Conservation (phyloP, 2,329 filamentous ascomycete species). For the Blastomyces parvus region DNA sequence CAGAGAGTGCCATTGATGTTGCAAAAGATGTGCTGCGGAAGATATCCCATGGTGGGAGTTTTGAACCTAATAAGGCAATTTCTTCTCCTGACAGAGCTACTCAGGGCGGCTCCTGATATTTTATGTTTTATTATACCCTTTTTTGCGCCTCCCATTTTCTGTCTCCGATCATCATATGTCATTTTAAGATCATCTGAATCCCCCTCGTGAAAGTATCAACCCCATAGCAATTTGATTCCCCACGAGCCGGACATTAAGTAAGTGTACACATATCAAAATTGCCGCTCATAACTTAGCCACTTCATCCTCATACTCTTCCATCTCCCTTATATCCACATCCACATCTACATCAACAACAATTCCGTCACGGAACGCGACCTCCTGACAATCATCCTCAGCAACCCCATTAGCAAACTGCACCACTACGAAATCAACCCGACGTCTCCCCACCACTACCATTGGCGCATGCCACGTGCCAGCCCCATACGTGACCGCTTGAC, state of each 20-base stretch:
- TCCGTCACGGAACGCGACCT: conserved; percentile 47
- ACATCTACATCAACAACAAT: conserved; percentile 19
- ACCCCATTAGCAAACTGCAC: conserved; percentile 83
- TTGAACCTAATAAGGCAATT: background rate
- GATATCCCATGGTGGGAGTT: background rate
- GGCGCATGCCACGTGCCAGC: conserved; percentile 93
- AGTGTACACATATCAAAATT: background rate
- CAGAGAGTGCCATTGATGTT: conserved; percentile 58
- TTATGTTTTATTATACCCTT: background rate
- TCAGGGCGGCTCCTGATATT: background rate
- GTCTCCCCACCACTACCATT: conserved; percentile 73
- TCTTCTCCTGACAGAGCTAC: background rate
- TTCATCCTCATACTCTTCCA: conserved; percentile 6
- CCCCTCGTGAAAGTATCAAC: background rate
- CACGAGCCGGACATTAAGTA: background rate
- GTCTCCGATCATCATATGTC: background rate
- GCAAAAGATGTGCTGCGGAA: conserved; percentile 45
- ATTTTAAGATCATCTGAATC: background rate
- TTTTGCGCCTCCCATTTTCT: background rate
- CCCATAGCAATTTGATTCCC: background rate
- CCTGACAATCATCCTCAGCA: conserved; percentile 75
- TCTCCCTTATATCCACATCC: conserved; percentile 1
- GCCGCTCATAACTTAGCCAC: conserved; percentile 1
- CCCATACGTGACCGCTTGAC: conserved; percentile 83
- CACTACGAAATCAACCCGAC: conserved; percentile 74